These are phyloP conservation scores for Fusarium praegraminearum DNA, from an alignment of 2,329 filamentous ascomycete species.

Conservation along the genomic window DNA sequence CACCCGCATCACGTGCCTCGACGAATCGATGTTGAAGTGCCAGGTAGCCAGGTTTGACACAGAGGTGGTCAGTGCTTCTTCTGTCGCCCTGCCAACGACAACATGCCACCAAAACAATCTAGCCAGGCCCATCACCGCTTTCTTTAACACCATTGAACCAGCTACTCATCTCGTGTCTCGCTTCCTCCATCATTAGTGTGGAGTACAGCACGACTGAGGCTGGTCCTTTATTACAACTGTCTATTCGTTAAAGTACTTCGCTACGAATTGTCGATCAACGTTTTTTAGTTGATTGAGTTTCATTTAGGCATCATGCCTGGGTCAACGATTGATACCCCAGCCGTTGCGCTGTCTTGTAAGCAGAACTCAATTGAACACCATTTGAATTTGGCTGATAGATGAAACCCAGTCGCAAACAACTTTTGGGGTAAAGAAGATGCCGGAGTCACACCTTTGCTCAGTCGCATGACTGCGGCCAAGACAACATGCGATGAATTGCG, in stretches of 20 bases:
- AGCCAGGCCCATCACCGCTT: conserved; percentile 16
- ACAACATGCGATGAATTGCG: conserved; percentile 94
- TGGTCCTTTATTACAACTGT: conserved; percentile 38
- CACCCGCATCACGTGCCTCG: conserved; percentile 48
- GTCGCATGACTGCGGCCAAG: conserved; percentile 95
- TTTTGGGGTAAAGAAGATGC: conserved; percentile 99
- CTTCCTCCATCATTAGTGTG: conserved; percentile 34
- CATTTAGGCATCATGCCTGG: conserved; percentile 66
- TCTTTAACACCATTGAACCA: conserved; percentile 34
- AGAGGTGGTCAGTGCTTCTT: conserved; percentile 3
- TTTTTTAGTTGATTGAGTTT: conserved; percentile 19
- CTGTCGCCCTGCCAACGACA: conserved; percentile 40
- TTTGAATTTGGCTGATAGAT: conserved; percentile 31
- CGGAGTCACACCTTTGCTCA: conserved; percentile 88
- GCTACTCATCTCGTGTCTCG: conserved; percentile 30
- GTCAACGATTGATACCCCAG: conserved; percentile 70
- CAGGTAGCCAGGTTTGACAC: not conserved
- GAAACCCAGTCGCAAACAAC: conserved; percentile 87
- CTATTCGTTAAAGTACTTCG: conserved; percentile 10
- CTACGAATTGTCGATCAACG: conserved; percentile 1
- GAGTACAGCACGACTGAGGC: conserved; percentile 38
- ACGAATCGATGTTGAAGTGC: not conserved
- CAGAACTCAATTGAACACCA: not conserved
- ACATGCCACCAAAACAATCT: conserved; percentile 43
- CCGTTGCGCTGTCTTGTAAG: conserved; percentile 76